Percentiles rank a stretch among this genome's conserved stretches.
Conservation (phyloP, 2,329 filamentous ascomycete species). For the Alternaria sp. region DNA sequence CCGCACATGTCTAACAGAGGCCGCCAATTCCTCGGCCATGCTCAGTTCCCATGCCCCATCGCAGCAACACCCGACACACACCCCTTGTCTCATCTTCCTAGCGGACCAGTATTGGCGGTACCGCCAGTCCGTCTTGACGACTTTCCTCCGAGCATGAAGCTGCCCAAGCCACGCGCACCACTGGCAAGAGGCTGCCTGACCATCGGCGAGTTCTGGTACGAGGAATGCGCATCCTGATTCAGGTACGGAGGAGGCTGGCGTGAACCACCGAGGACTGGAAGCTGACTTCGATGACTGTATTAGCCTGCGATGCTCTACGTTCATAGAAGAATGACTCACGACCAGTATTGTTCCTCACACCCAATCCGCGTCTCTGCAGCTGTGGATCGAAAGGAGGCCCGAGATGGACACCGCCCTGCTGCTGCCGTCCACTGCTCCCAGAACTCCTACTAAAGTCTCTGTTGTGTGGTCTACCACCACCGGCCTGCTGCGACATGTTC, state of each 20-base stretch:
- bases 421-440: slow-evolving; percentile 29
- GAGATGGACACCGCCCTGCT: slow-evolving; percentile 25
- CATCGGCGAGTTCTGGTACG: slow-evolving; percentile 42
- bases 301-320: background rate
- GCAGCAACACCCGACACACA: background rate
- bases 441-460: slow-evolving; percentile 34
- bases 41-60: background rate
- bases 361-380: slow-evolving; percentile 24
- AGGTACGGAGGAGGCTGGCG: slow-evolving; percentile 32
- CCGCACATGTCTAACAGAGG: too few species aligned
- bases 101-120: slow-evolving; percentile 10
- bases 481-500: slow-evolving; percentile 19
- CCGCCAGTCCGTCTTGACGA: slow-evolving; percentile 33
- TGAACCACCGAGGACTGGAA: slow-evolving; percentile 37
- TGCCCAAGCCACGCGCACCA: slow-evolving; percentile 25
- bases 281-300: slow-evolving; percentile 31
- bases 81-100: slow-evolving; percentile 14
- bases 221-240: slow-evolving; percentile 20
- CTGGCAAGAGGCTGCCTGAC: slow-evolving; percentile 41
- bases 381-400: slow-evolving; percentile 29
- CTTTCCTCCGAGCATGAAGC: slow-evolving; percentile 39
- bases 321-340: slow-evolving; percentile 24
- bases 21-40: background rate
- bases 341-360: slow-evolving; percentile 18
- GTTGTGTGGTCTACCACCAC: slow-evolving; percentile 22